Percentiles rank a stretch among this genome's conserved stretches.
phyloP scores from a whole-genome alignment of 208 protist species.

The Trichomonas vaginalis region DNA sequence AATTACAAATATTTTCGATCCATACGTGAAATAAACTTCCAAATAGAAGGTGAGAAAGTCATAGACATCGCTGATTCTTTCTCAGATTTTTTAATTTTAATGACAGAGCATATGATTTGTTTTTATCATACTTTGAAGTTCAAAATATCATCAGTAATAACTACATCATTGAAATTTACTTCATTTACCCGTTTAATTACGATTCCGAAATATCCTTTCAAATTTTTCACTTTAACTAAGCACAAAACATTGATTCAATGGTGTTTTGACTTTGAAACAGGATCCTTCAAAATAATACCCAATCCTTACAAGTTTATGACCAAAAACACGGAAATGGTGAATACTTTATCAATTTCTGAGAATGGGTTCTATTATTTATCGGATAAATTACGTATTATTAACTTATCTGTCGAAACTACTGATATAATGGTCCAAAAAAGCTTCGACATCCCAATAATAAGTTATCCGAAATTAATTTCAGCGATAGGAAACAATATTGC shows the following conservation, averaged over 20 bases:
- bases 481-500: neutral
- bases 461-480: neutral
- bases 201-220: neutral
- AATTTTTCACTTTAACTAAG: neutral
- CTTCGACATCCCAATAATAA: neutral
- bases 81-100: neutral
- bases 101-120: neutral
- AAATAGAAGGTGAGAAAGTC: neutral
- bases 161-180: neutral
- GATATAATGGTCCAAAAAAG: neutral
- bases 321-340: neutral
- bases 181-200: neutral
- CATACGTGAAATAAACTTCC: neutral
- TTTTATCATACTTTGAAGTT: neutral
- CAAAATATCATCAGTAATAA: neutral
- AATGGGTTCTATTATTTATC: neutral
- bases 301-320: neutral
- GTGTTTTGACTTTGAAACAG: neutral
- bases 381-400: neutral
- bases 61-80: neutral
- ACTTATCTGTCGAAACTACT: neutral
- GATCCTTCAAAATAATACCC: neutral
- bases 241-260: neutral
- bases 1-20: neutral
- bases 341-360: neutral